A percentile compares a stretch with the other conserved stretches of the same genome.
These are phyloP conservation scores for Stenocarpella maydis DNA, from an alignment of 2,329 filamentous ascomycete genomes.

Conservation along the genomic window DNA sequence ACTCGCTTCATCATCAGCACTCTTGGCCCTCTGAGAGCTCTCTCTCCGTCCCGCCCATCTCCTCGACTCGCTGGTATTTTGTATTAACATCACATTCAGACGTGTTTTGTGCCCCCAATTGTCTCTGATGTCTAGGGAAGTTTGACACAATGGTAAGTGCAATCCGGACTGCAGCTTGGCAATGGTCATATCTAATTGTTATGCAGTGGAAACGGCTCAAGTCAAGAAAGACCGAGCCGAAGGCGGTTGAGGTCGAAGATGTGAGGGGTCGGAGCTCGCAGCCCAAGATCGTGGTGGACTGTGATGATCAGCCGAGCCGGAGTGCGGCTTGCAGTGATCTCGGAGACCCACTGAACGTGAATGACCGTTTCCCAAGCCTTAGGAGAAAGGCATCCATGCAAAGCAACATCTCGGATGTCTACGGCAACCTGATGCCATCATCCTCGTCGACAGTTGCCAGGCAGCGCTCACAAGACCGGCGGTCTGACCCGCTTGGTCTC, in stretches of 20 bases:
- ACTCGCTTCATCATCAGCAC: slow-evolving; percentile 11
- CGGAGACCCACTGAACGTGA: slow-evolving; percentile 23
- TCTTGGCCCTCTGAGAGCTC: background rate
- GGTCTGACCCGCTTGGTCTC: slow-evolving; percentile 36
- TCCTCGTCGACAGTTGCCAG: slow-evolving; percentile 3
- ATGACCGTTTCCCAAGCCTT: slow-evolving; percentile 7
- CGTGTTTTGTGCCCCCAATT: background rate
- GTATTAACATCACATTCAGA: background rate
- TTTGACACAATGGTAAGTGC: slow-evolving; percentile 20
- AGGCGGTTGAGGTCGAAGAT: background rate
- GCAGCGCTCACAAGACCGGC: slow-evolving; percentile 25
- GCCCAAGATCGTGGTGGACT: slow-evolving; percentile 19
- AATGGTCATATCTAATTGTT: background rate
- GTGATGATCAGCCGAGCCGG: background rate
- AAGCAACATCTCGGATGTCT: slow-evolving; percentile 24
- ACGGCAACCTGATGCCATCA: slow-evolving; percentile 16
- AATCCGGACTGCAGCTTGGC: background rate
- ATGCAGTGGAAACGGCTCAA: slow-evolving; percentile 19
- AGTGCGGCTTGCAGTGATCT: slow-evolving; percentile 11
- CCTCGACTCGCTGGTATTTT: background rate
- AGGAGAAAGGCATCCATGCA: slow-evolving; percentile 22
- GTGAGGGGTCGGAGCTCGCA: slow-evolving; percentile 4
- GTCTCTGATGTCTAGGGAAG: background rate
- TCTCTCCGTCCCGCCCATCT: background rate
- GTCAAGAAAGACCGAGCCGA: slow-evolving; percentile 20